phyloP scores from a whole-genome alignment of 108 stramenopile species.

The Cylindrotheca fusiformis region DNA sequence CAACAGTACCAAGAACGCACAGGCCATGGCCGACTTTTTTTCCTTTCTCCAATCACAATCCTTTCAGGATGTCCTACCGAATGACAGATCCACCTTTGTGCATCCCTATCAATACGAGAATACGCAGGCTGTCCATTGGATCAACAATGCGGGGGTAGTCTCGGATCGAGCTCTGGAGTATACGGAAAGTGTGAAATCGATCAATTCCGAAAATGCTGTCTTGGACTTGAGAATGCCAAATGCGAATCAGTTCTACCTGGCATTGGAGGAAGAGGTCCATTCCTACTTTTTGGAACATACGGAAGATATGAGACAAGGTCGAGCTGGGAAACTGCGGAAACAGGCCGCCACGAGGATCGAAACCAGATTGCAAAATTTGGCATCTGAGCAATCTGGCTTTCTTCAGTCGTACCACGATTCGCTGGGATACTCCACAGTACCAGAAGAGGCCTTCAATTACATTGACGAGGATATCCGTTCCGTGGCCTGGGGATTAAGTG shows the following conservation, averaged over 20 bases:
- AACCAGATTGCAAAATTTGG: conserved; percentile 11
- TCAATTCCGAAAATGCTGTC: conserved; percentile 38
- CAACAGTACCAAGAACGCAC: conserved; percentile 10
- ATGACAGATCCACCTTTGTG: conserved; percentile 19
- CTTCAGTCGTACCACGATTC: conserved; percentile 20
- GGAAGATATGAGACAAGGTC: conserved; percentile 18
- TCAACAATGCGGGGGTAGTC: conserved; percentile 21
- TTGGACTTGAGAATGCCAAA: conserved; percentile 36
- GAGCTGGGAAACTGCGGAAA: conserved; percentile 37
- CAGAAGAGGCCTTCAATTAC: conserved; percentile 16
- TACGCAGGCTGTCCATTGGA: conserved; percentile 16
- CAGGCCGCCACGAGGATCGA: conserved; percentile 26
- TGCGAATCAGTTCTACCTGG: conserved; percentile 16
- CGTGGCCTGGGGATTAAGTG: conserved; percentile 27
- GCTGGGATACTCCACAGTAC: conserved; percentile 9
- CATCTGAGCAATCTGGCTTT: neutral
- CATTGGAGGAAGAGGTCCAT: conserved; percentile 32
- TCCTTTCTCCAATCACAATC: conserved; percentile 23
- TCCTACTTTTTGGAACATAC: conserved; percentile 18
- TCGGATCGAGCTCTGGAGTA: conserved; percentile 19
- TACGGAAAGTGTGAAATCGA: conserved; percentile 27
- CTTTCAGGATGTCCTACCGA: conserved; percentile 33
- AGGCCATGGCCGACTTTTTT: conserved; percentile 46
- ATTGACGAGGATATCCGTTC: conserved; percentile 21
- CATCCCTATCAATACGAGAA: conserved; percentile 28